Base-by-base conservation (phyloP, 331 rosid genomes). In the Rhamnella rubrinervis region DNA sequence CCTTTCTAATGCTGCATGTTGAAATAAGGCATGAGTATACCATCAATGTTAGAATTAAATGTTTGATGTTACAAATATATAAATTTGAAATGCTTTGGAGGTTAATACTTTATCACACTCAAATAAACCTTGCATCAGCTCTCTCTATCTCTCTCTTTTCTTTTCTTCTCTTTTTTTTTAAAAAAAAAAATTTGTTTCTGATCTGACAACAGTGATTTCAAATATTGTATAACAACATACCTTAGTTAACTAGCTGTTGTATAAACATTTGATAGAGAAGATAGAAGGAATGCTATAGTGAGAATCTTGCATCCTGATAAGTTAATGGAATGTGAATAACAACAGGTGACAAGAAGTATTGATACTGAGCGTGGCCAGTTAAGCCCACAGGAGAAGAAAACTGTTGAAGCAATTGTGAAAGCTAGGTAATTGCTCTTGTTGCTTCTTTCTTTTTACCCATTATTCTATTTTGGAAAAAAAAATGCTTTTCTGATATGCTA, bases 311-410 rank as follows among this genome's bases (percentile, higher is more conserved):
- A 38, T 61, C 51, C 51, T 38, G 25, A 17, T 61, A 44, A 9
- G 49, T 44, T 44, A 44, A 44, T 44, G 11, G 14, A 44, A 44
- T 44, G 4, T 44, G 49, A 44, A 44, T 44, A 8, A 10, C 0
- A 23, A 44, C 79, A 95, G 99, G 99, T 95, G 74, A 95, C 99
- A n/a, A 84, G 99, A 77, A 95, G 99, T 86, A 86, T 91, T 63
- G 96, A 95, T 71, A 89, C 84, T 0, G 88, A 78, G 61, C 79
- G 51, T 40, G 96, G 99, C 17, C 93, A 89, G 71, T 83, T 89
- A 72, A 86, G 99, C 80, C 77, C 85, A n/a, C 99, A 95, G 75
- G 96, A 89, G 86, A 87, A 60, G 82, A 86, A 83, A 72, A 95
- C 99, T 10, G 84, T 95, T 49, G 97, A 89, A 35, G 92, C 99